A percentile compares a stretch with the other conserved stretches of the same genome.
Conservation (phyloP, 495 filamentous ascomycete genomes). For the Talaromyces stipitatus region DNA sequence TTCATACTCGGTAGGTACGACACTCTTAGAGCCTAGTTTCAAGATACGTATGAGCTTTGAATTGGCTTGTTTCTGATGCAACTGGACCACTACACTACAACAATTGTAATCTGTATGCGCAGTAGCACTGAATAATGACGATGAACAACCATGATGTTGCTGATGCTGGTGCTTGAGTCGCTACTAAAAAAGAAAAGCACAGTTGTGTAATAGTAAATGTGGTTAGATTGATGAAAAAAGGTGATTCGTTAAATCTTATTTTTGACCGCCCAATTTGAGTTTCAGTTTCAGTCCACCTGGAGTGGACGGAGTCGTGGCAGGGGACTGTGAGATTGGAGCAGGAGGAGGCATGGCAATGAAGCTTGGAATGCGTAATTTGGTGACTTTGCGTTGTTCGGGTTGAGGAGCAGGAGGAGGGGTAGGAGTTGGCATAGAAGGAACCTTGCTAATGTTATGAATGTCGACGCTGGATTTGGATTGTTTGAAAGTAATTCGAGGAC, state of each 20-base stretch:
- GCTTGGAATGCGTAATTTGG: slow-evolving; percentile 34
- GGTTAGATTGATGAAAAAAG: background rate
- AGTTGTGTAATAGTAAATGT: background rate
- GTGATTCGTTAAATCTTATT: background rate
- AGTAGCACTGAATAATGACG: background rate
- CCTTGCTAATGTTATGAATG: slow-evolving; percentile 13
- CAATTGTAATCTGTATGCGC: background rate
- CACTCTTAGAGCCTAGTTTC: too few relatives aligned
- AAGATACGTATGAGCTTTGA: background rate
- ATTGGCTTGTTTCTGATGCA: background rate
- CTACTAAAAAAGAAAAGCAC: background rate
- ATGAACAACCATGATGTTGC: background rate
- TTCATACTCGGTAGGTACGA: too few relatives aligned
- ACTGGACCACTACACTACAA: background rate
- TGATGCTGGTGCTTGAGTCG: background rate
- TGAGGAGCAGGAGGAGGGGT: slow-evolving; percentile 5
- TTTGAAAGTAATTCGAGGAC: slow-evolving; percentile 39
- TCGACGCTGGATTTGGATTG: slow-evolving; percentile 31
- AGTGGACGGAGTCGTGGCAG: slow-evolving; percentile 23
- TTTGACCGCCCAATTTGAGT: slow-evolving; percentile 26
- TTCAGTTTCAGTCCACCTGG: slow-evolving; percentile 36
- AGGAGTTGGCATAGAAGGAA: slow-evolving; percentile 6
- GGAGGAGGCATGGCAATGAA: slow-evolving; percentile 16
- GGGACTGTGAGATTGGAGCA: slow-evolving; percentile 15
- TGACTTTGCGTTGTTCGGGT: slow-evolving; percentile 11